phyloP scores from a whole-genome alignment of 2,329 filamentous ascomycete genomes.

The Botrytis sinoallii region DNA sequence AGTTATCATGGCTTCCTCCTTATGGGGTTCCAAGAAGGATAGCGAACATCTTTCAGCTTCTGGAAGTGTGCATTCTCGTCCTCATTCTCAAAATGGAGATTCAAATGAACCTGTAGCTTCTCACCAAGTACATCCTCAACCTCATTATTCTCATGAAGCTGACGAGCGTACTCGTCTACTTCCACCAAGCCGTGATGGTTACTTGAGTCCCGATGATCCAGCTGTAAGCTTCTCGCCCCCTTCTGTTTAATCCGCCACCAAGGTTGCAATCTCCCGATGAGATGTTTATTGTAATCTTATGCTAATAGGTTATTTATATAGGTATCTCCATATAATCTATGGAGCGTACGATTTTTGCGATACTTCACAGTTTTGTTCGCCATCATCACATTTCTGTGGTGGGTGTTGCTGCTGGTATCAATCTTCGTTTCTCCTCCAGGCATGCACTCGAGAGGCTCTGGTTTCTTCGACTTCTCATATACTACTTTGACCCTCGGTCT shows the following conservation, averaged over 20 bases:
- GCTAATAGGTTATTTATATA: constrained; percentile 17
- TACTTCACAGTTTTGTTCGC: constrained; percentile 76
- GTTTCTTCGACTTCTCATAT: constrained; percentile 86
- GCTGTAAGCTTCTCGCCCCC: constrained; percentile 53
- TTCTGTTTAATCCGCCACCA: background rate
- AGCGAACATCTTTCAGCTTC: constrained; percentile 37
- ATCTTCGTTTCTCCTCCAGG: constrained; percentile 87
- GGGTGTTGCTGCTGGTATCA: constrained; percentile 83
- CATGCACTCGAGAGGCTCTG: constrained; percentile 83
- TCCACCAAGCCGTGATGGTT: constrained; percentile 42
- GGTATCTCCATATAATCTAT: constrained; percentile 90
- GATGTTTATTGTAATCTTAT: background rate
- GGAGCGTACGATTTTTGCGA: constrained; percentile 78
- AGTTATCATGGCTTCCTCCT: constrained; percentile 47
- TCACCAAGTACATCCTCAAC: constrained; percentile 12
- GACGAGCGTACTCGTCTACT: constrained; percentile 52
- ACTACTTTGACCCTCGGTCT: constrained; percentile 74
- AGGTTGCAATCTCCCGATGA: background rate
- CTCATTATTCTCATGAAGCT: constrained; percentile 43
- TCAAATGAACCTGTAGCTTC: constrained; percentile 23
- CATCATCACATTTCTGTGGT: constrained; percentile 80
- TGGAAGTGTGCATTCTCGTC: constrained; percentile 5
- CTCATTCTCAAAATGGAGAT: constrained; percentile 27
- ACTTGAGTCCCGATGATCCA: constrained; percentile 75
- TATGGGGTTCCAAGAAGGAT: constrained; percentile 54